Evolutionary conservation across 2,329 filamentous ascomycete species (phyloP).

Genomic region (Fusarium tupiense): DNA sequence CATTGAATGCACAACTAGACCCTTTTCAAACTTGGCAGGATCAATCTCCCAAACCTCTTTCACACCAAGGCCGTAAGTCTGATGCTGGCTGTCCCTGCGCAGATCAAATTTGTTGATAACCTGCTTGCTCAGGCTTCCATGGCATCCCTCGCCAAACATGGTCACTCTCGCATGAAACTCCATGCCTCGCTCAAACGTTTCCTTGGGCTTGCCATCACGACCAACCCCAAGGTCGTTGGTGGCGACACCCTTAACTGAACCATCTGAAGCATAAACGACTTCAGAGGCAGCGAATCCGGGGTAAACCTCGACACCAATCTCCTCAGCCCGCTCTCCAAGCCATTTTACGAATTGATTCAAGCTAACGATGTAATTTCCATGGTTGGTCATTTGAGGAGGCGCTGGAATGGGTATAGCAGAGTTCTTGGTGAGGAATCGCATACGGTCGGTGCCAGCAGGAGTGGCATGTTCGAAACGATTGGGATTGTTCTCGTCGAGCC

Average conservation of each 20-base stretch:
- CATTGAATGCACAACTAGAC: slow-evolving; percentile 87
- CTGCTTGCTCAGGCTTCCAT: slow-evolving; percentile 94
- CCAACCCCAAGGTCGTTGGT: slow-evolving; percentile 93
- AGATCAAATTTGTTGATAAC: slow-evolving; percentile 94
- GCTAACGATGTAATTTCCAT: slow-evolving; percentile 97
- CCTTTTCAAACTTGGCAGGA: slow-evolving; percentile 90
- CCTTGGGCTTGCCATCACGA: slow-evolving; percentile 84
- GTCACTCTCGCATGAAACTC: slow-evolving; percentile 95
- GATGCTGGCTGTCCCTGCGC: slow-evolving; percentile 86
- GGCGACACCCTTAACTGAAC: slow-evolving; percentile 90
- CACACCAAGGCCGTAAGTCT: slow-evolving; percentile 93
- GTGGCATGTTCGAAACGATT: slow-evolving; percentile 89
- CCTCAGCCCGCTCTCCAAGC: slow-evolving; percentile 96
- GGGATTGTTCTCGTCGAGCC: slow-evolving; percentile 89
- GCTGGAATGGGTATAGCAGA: slow-evolving; percentile 81
- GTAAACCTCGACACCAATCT: slow-evolving; percentile 94
- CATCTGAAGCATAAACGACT: slow-evolving; percentile 85
- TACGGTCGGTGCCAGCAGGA: slow-evolving; percentile 82
- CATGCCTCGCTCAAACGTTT: slow-evolving; percentile 95
- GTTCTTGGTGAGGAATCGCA: slow-evolving; percentile 92
- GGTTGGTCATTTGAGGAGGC: slow-evolving; percentile 97
- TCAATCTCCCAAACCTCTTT: slow-evolving; percentile 99
- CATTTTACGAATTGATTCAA: slow-evolving; percentile 95
- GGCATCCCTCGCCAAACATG: slow-evolving; percentile 92
- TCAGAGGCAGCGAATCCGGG: slow-evolving; percentile 95